Evolutionary conservation across 139 green algal genomes (phyloP).

Genomic region (Edaphochlamys debaryana): DNA sequence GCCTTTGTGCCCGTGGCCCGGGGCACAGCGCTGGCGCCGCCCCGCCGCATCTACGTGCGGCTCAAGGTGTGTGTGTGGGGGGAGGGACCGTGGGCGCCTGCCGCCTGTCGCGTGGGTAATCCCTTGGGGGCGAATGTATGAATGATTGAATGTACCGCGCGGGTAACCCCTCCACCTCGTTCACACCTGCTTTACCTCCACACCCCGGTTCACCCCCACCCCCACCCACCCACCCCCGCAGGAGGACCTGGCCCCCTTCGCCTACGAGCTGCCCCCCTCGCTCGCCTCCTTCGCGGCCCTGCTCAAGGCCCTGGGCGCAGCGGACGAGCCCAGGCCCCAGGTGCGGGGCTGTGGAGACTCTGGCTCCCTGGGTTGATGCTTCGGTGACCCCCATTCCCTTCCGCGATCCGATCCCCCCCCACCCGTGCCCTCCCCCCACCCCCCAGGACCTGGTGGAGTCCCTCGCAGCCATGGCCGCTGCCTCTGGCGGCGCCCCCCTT

Average conservation of each 20-base stretch:
- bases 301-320: conserved; percentile 63
- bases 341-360: conserved; percentile 24
- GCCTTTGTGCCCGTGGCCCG: conserved; percentile 75
- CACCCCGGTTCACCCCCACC: too few relatives aligned
- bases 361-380: too few relatives aligned
- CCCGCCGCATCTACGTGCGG: conserved; percentile 61
- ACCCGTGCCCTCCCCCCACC: too few relatives aligned
- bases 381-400: too few relatives aligned
- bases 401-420: neutral
- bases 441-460: conserved; percentile 37
- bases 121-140: too few relatives aligned
- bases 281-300: conserved; percentile 53
- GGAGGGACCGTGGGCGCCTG: too few relatives aligned
- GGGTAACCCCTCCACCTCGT: too few relatives aligned
- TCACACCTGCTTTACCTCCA: too few relatives aligned
- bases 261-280: conserved; percentile 68
- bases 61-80: conserved; percentile 35
- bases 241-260: conserved; percentile 71
- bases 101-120: too few relatives aligned
- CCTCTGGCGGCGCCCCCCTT: conserved; percentile 32
- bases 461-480: conserved; percentile 39
- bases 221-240: neutral
- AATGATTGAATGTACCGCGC: too few relatives aligned
- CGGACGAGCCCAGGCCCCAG: conserved; percentile 52
- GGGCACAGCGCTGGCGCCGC: conserved; percentile 61